phyloP scores from a whole-genome alignment of 352 stramenopile genomes.

The Pythium brachiatum region DNA sequence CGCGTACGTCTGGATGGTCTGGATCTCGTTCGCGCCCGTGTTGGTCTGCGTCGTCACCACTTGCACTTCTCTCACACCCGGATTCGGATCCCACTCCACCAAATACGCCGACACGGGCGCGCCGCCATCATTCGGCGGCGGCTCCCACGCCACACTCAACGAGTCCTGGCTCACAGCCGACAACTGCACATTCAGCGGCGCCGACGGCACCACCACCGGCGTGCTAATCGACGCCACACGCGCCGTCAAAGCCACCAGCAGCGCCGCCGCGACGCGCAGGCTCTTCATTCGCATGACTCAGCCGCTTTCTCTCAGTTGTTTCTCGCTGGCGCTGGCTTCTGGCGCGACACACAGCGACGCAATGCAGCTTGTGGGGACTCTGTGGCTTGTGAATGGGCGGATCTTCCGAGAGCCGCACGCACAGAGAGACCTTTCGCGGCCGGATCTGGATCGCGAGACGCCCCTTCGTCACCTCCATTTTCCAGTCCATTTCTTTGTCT shows the following conservation, averaged over 20 bases:
- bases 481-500: not conserved
- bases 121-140: conserved; percentile 69
- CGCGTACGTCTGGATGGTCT: conserved; percentile 88
- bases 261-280: not conserved
- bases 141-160: conserved; percentile 69
- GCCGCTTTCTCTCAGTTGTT: not conserved
- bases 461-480: conserved; percentile 3
- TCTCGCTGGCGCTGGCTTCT: not conserved
- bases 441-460: not conserved
- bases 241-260: not conserved
- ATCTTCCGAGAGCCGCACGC: not conserved
- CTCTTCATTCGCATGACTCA: not conserved
- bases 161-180: conserved; percentile 69
- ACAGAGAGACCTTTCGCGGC: not conserved
- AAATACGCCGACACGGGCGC: conserved; percentile 71
- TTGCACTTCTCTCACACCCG: conserved; percentile 88
- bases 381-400: no score
- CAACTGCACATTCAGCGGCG: conserved; percentile 63
- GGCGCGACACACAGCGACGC: not conserved
- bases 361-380: not conserved
- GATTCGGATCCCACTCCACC: conserved; percentile 92
- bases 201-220: conserved; percentile 30
- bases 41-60: conserved; percentile 74
- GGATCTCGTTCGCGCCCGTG: conserved; percentile 92
- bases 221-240: not conserved